A percentile compares a stretch with the other conserved stretches of the same genome.
phyloP scores from a whole-genome alignment of 202 grass and related monocot species.

The Bolboschoenoplectus hybrid region DNA sequence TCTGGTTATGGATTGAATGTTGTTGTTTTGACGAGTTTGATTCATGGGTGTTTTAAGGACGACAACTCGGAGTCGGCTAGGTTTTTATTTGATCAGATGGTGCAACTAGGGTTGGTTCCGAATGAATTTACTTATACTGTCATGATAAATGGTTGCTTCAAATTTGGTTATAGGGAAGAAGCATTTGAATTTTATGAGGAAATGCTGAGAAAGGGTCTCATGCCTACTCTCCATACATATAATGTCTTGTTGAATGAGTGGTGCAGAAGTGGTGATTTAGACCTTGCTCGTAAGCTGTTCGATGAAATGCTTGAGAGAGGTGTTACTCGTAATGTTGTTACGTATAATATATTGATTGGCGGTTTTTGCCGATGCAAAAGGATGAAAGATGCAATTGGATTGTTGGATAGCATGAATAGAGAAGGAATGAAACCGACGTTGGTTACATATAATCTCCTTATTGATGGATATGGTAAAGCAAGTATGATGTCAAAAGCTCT shows the following conservation, averaged over 20 bases:
- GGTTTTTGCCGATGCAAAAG: slow-evolving; percentile 51
- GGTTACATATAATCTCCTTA: slow-evolving; percentile 67
- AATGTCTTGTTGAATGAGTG: slow-evolving; percentile 54
- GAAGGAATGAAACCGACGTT: slow-evolving; percentile 56
- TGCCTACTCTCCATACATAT: slow-evolving; percentile 62
- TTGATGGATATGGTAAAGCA: slow-evolving; percentile 39
- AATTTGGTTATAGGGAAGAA: slow-evolving; percentile 29
- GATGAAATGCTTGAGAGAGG: slow-evolving; percentile 66
- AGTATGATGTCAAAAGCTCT: slow-evolving; percentile 60
- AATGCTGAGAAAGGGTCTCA: slow-evolving; percentile 49
- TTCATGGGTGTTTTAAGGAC: slow-evolving; percentile 55
- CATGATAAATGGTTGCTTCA: slow-evolving; percentile 63
- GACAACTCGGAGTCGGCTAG: slow-evolving; percentile 44
- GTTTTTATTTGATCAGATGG: slow-evolving; percentile 1
- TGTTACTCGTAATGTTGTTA: slow-evolving; percentile 50
- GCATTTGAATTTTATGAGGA: slow-evolving; percentile 54
- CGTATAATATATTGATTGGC: slow-evolving; percentile 55
- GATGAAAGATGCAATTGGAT: slow-evolving; percentile 34
- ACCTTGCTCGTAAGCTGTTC: slow-evolving; percentile 47
- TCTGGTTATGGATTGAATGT: slow-evolving; percentile 45
- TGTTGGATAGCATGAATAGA: slow-evolving; percentile 51
- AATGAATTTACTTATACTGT: slow-evolving; percentile 72
- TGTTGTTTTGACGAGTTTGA: slow-evolving; percentile 54
- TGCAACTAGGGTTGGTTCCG: slow-evolving; percentile 44
- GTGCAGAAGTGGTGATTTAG: slow-evolving; percentile 42